Base-by-base conservation (phyloP, 768 basidiomycete genomes). In the Pleurotus sapidus region DNA sequence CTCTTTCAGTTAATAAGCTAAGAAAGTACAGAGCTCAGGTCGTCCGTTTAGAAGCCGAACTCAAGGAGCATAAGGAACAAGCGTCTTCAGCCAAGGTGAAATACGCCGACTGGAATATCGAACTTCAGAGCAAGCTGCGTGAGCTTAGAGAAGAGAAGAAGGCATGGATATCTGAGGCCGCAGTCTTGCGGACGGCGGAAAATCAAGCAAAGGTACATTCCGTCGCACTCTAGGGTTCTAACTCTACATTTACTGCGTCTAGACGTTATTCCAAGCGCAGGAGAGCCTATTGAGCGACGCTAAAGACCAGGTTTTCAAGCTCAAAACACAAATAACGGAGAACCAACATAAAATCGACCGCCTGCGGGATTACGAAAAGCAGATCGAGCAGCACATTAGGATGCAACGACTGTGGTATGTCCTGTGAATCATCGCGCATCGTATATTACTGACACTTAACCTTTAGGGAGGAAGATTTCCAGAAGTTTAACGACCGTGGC, bases 341-440 rank as follows among this genome's bases (percentile, higher is more conserved):
- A 86, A 80, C 46, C 82, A 86, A 58, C 90, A 90, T 64, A 95
- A 95, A 66, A 82, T 96, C 11, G 84, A 87, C 59, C 82, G 89
- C 15, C 75, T 96, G 43, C 74, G 78, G 49, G 93, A 96, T 68
- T 96, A 95, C 62, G 94, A 97, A 67, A 76, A 74, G n/a, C 88
- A 91, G 63, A 92, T 96, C 46, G 87, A 91, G 53, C 90, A 94
- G 64, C 81, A 92, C 59, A 74, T 87, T 43, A 83, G 85, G 56
- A 81, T 89, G 65, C 89, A 93, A 65, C 79, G 81, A 50, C 71
- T 93, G 62, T 96, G 93, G 94, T 91, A 68, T 27, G 83, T 70
- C 9, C 11, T 14, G n/a, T 34, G 1, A 27, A 49, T 57, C 40
- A 45, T 45, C 12, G 7, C 5, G 17, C 1, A 34, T 23, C 23